phyloP scores from a whole-genome alignment of 768 basidiomycete genomes.

The Amanita thiersii region DNA sequence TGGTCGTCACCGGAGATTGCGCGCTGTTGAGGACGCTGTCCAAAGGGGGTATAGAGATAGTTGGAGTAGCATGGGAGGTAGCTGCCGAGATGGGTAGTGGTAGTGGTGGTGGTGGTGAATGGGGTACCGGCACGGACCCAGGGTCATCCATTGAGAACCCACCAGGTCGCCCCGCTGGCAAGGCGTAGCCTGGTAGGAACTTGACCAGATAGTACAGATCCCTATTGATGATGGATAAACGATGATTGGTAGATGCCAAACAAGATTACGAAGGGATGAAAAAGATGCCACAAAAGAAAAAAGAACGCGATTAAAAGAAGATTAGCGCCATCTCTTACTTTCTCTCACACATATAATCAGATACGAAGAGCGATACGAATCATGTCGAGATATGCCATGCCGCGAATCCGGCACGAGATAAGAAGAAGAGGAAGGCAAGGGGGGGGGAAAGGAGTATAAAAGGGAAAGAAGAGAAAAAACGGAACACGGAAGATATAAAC shows the following conservation, averaged over 20 bases:
- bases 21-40: too few relatives aligned
- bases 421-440: too few relatives aligned
- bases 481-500: neutral
- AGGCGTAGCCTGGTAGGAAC: constrained; percentile 58
- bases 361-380: too few relatives aligned
- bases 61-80: too few relatives aligned
- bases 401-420: too few relatives aligned
- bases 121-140: too few relatives aligned
- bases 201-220: constrained; percentile 67
- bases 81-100: constrained; percentile 16
- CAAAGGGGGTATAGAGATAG: too few relatives aligned
- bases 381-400: too few relatives aligned
- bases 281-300: constrained; percentile 13
- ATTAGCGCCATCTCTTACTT: too few relatives aligned
- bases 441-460: too few relatives aligned
- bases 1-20: too few relatives aligned
- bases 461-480: neutral
- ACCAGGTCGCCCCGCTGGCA: constrained; percentile 37
- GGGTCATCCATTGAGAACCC: neutral
- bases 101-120: constrained; percentile 13
- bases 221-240: constrained; percentile 17
- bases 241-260: neutral
- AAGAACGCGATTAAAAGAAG: constrained; percentile 13
- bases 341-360: too few relatives aligned
- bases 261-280: constrained; percentile 1